Evolutionary conservation across 768 basidiomycete species (phyloP).

Genomic region (Tulasnella sp.): DNA sequence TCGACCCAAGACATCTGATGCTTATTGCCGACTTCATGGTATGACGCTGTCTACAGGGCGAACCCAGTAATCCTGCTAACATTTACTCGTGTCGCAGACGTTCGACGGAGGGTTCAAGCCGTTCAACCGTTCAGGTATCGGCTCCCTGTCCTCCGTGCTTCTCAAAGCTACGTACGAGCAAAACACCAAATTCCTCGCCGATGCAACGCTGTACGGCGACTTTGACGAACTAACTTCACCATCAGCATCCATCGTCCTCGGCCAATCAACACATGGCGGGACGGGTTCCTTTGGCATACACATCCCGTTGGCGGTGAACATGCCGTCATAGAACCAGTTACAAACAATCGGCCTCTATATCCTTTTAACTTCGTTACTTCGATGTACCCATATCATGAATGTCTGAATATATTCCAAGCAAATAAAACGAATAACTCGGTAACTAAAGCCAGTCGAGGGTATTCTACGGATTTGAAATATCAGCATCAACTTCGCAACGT

Average conservation of each 20-base stretch:
- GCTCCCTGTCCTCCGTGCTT: conserved; percentile 84
- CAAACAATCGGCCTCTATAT: no score
- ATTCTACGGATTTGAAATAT: no score
- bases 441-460: no score
- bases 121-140: conserved; percentile 93
- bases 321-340: no score
- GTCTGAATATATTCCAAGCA: background rate
- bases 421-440: no score
- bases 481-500: no score
- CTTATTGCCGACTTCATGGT: conserved; percentile 99
- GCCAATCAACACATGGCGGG: conserved; percentile 78
- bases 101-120: conserved; percentile 97
- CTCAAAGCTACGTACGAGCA: conserved; percentile 98
- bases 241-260: conserved; percentile 83
- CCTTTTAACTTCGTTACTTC: background rate
- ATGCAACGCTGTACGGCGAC: conserved; percentile 89
- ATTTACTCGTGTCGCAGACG: conserved; percentile 42
- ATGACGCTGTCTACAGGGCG: conserved; percentile 22
- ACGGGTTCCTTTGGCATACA: conserved; percentile 90
- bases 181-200: conserved; percentile 82
- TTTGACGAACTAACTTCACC: conserved; percentile 87
- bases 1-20: conserved; percentile 86
- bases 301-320: conserved; percentile 21
- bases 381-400: background rate
- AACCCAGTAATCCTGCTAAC: background rate